These are phyloP conservation scores for Lablab purpureus DNA, from an alignment of 306 rosid species.

Conservation along the genomic window DNA sequence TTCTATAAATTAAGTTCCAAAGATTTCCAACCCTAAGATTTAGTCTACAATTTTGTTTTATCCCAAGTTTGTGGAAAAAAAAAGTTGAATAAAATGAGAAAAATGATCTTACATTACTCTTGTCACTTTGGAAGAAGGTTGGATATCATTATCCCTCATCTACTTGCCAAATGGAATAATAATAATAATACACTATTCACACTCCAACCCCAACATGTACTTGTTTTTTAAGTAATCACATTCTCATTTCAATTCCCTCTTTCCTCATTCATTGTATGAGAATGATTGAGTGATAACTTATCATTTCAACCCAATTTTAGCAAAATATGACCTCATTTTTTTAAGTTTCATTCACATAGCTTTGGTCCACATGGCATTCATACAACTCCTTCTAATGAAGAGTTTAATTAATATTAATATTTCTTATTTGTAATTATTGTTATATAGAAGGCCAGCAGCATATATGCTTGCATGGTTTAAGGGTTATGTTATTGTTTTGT, in stretches of 20 bases:
- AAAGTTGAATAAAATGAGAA: not conserved
- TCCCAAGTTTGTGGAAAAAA: not conserved
- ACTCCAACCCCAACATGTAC: not conserved
- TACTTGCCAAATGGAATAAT: constrained; percentile 13
- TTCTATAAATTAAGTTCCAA: too few species aligned
- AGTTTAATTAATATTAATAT: not conserved
- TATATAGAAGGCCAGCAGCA: not conserved
- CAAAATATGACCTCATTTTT: not conserved
- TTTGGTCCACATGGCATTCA: constrained; percentile 17
- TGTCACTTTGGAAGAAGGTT: not conserved
- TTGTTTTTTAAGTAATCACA: constrained; percentile 12
- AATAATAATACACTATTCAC: not conserved
- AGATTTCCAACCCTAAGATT: not conserved
- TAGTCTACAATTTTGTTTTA: not conserved
- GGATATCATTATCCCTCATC: constrained; percentile 6
- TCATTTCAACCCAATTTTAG: not conserved
- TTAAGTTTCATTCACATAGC: not conserved
- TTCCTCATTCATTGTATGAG: not conserved
- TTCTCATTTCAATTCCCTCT: not conserved
- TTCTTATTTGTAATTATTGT: not conserved
- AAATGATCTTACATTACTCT: constrained; percentile 4
- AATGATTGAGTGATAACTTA: not conserved
- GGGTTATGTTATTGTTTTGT: not conserved
- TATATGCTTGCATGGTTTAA: not conserved
- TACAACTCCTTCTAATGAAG: not conserved